Evolutionary conservation across 1,139 yeast species (phyloP), one percentile per base, ranked within the genome.

Genomic region (Debaryomyces subglobosus): DNA sequence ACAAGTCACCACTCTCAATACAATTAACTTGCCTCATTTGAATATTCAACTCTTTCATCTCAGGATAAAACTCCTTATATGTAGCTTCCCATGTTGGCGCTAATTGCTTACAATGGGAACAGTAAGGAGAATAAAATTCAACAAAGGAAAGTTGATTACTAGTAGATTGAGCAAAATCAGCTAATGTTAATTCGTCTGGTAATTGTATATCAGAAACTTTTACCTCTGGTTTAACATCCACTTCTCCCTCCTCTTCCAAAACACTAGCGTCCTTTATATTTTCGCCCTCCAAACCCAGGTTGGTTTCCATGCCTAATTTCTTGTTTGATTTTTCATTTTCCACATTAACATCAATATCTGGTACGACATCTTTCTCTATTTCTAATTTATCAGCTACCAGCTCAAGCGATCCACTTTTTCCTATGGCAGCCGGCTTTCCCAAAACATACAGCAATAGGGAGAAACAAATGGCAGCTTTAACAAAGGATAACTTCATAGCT

Each of bases 1-100:
- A 87, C 45, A 87, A 69, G 62, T 87, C 94, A 9, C 91, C 92
- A 62, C 82, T 79, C 44, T 78, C 85, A 18, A 85, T 74, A 69
- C 95, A 88, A 61, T 87, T 80, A 20, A 87, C 92, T 60, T 86
- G 94, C 49, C 78, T 72, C 79, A 86, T 81, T 12, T 72, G 72
- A 27, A 85, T 74, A 4, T 77, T 74, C 48, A 77, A 55, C 23
- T 64, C 49, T 42, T 77, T 71, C 52, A 74, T 68, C 40, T 71
- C 70, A 9, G 55, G 45, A 27, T 69, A 61, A 60, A 75, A 77
- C 12, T 62, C 63, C 23, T 67, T 55, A 67, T 80, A 85, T 0
- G 90, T 76, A 47, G 73, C 67, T 48, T 79, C 77, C 90, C 90
- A 86, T 4, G 65, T 73, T 7, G 92, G 91, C 2, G 84, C 87